Base-by-base conservation (phyloP, 768 basidiomycete genomes). In the Kwoniella dejecticola region DNA sequence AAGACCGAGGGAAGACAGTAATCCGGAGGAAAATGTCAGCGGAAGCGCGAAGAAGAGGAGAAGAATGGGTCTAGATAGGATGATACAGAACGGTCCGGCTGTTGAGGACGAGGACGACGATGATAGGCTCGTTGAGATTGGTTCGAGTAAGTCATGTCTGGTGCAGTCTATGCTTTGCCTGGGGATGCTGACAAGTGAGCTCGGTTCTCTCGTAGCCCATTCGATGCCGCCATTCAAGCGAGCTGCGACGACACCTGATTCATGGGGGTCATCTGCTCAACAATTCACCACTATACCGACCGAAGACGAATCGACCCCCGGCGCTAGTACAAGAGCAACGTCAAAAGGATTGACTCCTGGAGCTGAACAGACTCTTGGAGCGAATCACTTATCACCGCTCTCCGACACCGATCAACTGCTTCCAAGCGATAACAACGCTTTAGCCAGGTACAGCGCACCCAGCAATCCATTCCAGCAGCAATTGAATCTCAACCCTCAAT, bases 51-150 rank as follows among this genome's bases (percentile, higher is more conserved):
- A 66, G 56, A 72, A 74, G 52, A 59, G 71, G 36, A 65, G 66
- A 45, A 49, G 77, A 21, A 45, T 78, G 30, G 77, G 75, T 2
- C 40, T 72, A 31, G 73, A 72, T 42, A 63, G 77, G 57, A 77
- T 78, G 77, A 77, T 78, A 41, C 63, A 64, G 15, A 74, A 76
- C 63, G 74, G 67, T 11, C 52, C 40, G 24, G 45, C 15, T 68
- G 45, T 45, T 63, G 46, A 29, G 26, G 54, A 61, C 7, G 38
- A 57, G 17, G 65, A 68, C 23, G 70, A 63, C 11, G 63, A 63
- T 13, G 63, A 67, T 36, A 59, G 64, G n/a, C 23, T 73, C 24
- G 66, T 69, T 21, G 71, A 73, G 56, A 67, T 71, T 38, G 59
- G 52, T 49, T 67, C 63, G 19, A 72, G 73, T 75, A 48, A 67